These are phyloP conservation scores for Neurospora crassa DNA, from an alignment of 2,329 filamentous ascomycete genomes.

Conservation along the genomic window DNA sequence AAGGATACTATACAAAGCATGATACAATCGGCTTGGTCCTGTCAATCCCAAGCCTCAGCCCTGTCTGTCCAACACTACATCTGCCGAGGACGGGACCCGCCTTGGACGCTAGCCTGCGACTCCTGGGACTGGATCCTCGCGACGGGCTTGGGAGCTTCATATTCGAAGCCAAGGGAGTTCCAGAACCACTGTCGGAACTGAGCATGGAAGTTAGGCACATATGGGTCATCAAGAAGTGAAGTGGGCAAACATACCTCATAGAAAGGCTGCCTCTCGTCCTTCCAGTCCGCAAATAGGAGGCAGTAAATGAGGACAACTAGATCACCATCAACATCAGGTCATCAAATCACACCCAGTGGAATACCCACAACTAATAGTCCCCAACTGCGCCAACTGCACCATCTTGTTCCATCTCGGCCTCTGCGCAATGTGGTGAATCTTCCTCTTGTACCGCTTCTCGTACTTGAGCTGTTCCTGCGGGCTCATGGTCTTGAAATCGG, in stretches of 20 bases:
- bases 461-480: slow-evolving; percentile 66
- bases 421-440: slow-evolving; percentile 49
- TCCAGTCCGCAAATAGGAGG: slow-evolving; percentile 54
- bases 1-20: slow-evolving; percentile 14
- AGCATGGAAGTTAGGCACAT: slow-evolving; percentile 3
- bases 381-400: slow-evolving; percentile 55
- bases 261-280: slow-evolving; percentile 36
- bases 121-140: neutral
- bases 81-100: neutral
- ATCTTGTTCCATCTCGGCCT: slow-evolving; percentile 57
- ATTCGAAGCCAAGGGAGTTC: slow-evolving; percentile 21
- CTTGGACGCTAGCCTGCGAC: neutral
- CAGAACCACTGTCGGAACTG: slow-evolving; percentile 33
- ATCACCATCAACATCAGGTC: neutral
- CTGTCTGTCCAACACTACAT: neutral
- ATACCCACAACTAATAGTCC: slow-evolving; percentile 45
- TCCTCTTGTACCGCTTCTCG: slow-evolving; percentile 69
- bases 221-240: neutral
- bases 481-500: slow-evolving; percentile 61
- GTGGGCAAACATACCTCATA: slow-evolving; percentile 31
- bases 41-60: neutral
- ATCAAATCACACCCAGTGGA: too few species aligned
- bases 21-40: neutral
- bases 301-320: slow-evolving; percentile 45
- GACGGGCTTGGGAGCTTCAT: neutral